Conservation (phyloP, 106 monocot genomes). For the Dendrobium nobile region DNA sequence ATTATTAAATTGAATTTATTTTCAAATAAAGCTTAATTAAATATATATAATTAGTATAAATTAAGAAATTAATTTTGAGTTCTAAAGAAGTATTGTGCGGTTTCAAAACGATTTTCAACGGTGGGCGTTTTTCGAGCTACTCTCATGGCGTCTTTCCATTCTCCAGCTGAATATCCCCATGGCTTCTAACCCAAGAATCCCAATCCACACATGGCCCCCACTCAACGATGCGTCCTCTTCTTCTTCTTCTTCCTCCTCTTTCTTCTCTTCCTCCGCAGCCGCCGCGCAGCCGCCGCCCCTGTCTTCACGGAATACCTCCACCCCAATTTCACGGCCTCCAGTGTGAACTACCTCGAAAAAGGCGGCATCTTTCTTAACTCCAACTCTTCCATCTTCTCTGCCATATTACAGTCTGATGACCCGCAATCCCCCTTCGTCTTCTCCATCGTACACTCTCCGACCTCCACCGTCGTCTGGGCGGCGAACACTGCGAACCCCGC, state of each 20-base stretch:
- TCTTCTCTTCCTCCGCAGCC: conserved; percentile 2
- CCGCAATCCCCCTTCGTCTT: conserved; percentile 12
- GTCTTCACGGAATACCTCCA: conserved; percentile 29
- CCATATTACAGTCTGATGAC: conserved; percentile 20
- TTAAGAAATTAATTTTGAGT: background rate
- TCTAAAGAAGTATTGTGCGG: background rate
- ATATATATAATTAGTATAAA: background rate
- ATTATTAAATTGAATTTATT: background rate
- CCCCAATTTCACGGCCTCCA: conserved; percentile 47
- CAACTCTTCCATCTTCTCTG: conserved; percentile 25
- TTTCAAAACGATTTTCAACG: background rate
- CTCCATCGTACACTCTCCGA: conserved; percentile 38
- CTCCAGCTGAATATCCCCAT: background rate
- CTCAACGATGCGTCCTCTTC: conserved; percentile 3
- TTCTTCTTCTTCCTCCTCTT: conserved; percentile 18
- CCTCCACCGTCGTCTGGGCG: conserved; percentile 56
- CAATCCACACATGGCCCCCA: conserved; percentile 5
- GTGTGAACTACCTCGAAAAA: conserved; percentile 41
- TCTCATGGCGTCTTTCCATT: background rate
- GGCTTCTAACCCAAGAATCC: background rate
- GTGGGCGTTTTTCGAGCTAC: background rate
- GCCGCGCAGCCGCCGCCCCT: conserved; percentile 11
- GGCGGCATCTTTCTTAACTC: conserved; percentile 53
- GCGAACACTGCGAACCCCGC: conserved; percentile 43
- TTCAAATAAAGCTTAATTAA: background rate